Evolutionary conservation across 176 grass and related monocot species (phyloP).

Genomic region (Otatea glauca): DNA sequence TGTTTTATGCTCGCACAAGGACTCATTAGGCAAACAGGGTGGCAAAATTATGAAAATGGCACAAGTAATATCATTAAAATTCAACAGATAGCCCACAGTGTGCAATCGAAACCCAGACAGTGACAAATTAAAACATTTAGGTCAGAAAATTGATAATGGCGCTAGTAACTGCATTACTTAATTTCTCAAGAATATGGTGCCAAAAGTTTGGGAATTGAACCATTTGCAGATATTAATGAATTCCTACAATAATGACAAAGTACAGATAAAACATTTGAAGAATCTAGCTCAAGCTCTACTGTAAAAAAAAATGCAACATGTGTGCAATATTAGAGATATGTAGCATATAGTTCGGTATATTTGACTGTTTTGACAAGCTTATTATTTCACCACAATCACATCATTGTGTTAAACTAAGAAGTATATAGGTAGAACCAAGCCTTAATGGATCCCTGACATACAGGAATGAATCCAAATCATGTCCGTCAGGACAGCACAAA

Average conservation of each 20-base stretch:
- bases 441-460: neutral
- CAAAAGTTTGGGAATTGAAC: neutral
- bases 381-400: neutral
- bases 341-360: neutral
- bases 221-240: neutral
- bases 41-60: neutral
- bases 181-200: constrained; percentile 1
- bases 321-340: neutral
- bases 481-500: neutral
- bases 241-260: neutral
- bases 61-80: neutral
- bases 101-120: neutral
- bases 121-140: constrained; percentile 12
- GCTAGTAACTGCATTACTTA: neutral
- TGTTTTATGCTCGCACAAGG: neutral
- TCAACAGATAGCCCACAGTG: neutral
- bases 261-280: neutral
- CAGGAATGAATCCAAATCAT: constrained; percentile 3
- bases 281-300: neutral
- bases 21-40: neutral
- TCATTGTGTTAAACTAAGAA: neutral
- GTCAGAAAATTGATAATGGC: neutral
- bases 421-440: neutral
- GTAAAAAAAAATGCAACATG: constrained; percentile 12
- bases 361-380: neutral